Conservation (phyloP, 2,329 filamentous ascomycete species). For the Apiospora koreana region DNA sequence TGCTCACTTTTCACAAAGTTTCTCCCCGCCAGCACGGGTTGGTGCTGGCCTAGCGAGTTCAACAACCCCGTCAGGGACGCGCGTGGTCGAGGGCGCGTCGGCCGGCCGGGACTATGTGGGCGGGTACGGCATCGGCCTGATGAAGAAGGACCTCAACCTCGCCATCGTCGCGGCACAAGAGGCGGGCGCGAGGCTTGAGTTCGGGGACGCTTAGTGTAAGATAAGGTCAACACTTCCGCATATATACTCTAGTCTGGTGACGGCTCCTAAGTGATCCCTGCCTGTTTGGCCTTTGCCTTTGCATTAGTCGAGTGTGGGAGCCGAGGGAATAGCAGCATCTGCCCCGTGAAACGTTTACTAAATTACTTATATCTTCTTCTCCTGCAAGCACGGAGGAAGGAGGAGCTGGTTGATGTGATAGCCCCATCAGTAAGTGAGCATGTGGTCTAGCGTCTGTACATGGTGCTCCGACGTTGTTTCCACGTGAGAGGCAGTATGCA, state of each 20-base stretch:
- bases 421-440: neutral
- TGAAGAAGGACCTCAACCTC: constrained; percentile 78
- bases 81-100: constrained; percentile 78
- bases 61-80: constrained; percentile 95
- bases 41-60: constrained; percentile 92
- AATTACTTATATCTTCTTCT: too few species aligned
- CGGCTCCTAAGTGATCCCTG: too few species aligned
- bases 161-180: constrained; percentile 72
- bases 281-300: too few species aligned
- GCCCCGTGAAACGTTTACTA: too few species aligned
- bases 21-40: constrained; percentile 81
- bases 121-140: constrained; percentile 75
- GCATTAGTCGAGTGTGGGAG: too few species aligned
- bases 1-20: neutral
- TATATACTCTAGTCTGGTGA: too few species aligned
- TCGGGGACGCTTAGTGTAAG: too few species aligned
- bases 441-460: neutral
- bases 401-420: too few species aligned
- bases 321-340: too few species aligned
- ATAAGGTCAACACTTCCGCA: too few species aligned
- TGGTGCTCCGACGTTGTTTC: neutral
- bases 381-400: too few species aligned
- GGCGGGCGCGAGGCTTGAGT: constrained; percentile 64
- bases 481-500: neutral
- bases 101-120: constrained; percentile 75